Conservation (phyloP, 805 yeast species). For the Yamadazyma sp. region DNA sequence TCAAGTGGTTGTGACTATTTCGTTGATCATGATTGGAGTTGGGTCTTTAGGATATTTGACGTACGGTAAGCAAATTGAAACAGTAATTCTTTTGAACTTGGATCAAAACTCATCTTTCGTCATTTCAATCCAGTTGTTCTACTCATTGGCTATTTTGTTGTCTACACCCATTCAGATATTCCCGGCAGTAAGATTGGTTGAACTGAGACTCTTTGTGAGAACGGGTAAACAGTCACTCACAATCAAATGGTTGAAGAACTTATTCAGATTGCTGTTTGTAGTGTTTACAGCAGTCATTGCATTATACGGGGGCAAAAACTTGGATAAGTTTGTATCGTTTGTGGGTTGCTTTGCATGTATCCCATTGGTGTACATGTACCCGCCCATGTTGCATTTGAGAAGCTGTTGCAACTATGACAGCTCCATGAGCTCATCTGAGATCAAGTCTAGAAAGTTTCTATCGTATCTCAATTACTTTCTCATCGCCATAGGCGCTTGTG, state of each 20-base stretch:
- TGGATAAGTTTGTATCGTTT: slow-evolving; percentile 74
- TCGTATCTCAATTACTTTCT: slow-evolving; percentile 49
- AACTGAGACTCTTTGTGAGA: slow-evolving; percentile 52
- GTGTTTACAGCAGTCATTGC: slow-evolving; percentile 56
- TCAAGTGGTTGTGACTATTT: slow-evolving; percentile 62
- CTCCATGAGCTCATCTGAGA: slow-evolving; percentile 17
- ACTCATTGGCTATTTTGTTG: slow-evolving; percentile 69
- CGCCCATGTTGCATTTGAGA: slow-evolving; percentile 71
- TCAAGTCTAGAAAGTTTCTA: slow-evolving; percentile 34
- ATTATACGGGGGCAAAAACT: slow-evolving; percentile 62
- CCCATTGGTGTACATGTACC: slow-evolving; percentile 83
- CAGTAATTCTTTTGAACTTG: slow-evolving; percentile 69
- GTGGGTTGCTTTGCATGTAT: slow-evolving; percentile 85
- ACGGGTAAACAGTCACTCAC: slow-evolving; percentile 57
- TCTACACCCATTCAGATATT: slow-evolving; percentile 81
- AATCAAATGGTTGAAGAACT: slow-evolving; percentile 68
- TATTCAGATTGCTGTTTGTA: slow-evolving; percentile 56
- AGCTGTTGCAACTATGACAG: slow-evolving; percentile 39
- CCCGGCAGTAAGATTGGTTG: slow-evolving; percentile 76
- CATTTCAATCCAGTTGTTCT: slow-evolving; percentile 64
- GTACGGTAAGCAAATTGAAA: slow-evolving; percentile 61
- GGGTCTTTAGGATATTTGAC: slow-evolving; percentile 72
- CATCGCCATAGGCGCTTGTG: slow-evolving; percentile 54
- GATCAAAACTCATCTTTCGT: slow-evolving; percentile 68
- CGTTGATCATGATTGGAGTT: slow-evolving; percentile 57